Conservation (phyloP, 2,329 filamentous ascomycete species). For the Fusarium pseudonygamai region DNA sequence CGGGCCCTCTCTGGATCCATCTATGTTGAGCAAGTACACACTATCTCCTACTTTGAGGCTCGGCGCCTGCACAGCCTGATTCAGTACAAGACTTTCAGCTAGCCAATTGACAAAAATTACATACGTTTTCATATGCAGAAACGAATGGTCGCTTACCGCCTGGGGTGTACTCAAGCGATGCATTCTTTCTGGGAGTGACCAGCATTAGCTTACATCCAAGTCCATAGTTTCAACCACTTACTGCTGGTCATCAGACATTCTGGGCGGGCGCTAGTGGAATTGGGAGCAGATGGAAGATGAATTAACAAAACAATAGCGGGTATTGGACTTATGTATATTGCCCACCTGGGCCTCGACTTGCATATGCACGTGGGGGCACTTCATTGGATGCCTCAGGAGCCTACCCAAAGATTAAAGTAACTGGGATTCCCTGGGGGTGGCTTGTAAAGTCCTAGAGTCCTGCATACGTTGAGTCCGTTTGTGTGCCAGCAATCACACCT, state of each 20-base stretch:
- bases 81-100: background rate
- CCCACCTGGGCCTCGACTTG: background rate
- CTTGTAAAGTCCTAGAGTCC: background rate
- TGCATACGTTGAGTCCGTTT: background rate
- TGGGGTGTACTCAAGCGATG: background rate
- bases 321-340: background rate
- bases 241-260: background rate
- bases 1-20: conserved; percentile 1
- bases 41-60: background rate
- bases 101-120: background rate
- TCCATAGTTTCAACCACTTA: background rate
- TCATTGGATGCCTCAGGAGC: background rate
- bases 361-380: background rate
- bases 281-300: background rate
- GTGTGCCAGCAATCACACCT: background rate
- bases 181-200: background rate
- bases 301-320: background rate
- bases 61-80: background rate
- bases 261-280: background rate
- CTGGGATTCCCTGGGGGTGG: background rate
- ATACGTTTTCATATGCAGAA: rapidly evolving
- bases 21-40: background rate
- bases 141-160: background rate
- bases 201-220: background rate
- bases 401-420: background rate